Base-by-base conservation (phyloP, 2,329 filamentous ascomycete genomes). In the Fusarium torreyae region DNA sequence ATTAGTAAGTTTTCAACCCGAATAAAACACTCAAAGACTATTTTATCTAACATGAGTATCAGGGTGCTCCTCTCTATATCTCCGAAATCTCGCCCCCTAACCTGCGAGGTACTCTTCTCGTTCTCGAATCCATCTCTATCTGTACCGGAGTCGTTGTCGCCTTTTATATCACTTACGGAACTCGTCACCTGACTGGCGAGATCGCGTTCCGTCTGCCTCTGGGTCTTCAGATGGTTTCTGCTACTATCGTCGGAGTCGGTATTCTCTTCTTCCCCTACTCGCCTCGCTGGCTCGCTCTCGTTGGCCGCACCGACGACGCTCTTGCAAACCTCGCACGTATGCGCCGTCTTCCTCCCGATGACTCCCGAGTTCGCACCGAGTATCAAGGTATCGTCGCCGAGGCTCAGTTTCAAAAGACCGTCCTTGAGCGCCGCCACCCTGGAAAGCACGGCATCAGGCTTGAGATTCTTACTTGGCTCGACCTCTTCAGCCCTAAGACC, bases 271-370 rank as follows among this genome's bases (percentile, higher is more conserved):
- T 50, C 20, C 48, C 48, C 38, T 50, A 50, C 22, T 50, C 87
- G 26, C 91, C 91, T 1, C 85, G 91, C 57, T 93, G 91, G 91
- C 83, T 92, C 17, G 90, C 90, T 22, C 85, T 85, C 24, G 86
- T 89, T 68, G 89, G 89, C 61, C 84, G 88, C 9, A 89, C 89
- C 81, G 89, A 92, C 33, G 86, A 92, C 74, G 87, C 87, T 2
- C 81, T 88, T 43, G 74, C 82, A 24, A 86, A 87, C 42, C 83
- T 91, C 22, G 87, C 87, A 3, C 72, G 80, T 20, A 81, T 91
- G 3, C 88, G 91, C 67, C 87, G 85, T 7, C 77, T 80, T 2
- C 88, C 88, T 3, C 81, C 82, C 7, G 84, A 86, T 57, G 83
- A 89, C 63, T 84, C 87, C 10, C 86, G 87, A 69, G 88, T 91